Percentiles rank a stretch among this genome's conserved stretches.
Conservation (phyloP, 2,329 filamentous ascomycete species). For the Stagonosporopsis vannaccii region DNA sequence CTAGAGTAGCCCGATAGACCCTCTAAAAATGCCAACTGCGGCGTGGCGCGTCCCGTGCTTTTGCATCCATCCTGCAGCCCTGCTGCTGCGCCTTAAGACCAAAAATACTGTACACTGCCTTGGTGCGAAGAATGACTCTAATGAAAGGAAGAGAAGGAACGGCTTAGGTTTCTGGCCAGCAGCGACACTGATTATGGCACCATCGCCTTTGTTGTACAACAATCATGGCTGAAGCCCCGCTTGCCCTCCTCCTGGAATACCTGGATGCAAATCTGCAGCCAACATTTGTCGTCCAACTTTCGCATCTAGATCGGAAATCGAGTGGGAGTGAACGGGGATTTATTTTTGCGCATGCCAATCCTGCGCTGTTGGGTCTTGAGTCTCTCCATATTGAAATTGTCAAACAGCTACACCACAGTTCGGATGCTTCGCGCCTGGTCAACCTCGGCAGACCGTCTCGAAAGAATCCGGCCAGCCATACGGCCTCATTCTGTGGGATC, state of each 20-base stretch:
- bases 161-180: not conserved
- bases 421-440: not conserved
- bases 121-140: not conserved
- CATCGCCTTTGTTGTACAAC: not conserved
- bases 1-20: no score
- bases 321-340: not conserved
- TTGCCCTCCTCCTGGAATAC: conserved; percentile 12
- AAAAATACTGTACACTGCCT: not conserved
- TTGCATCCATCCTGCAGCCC: not conserved
- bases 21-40: not conserved
- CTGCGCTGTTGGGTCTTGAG: conserved; percentile 1
- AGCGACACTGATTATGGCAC: not conserved
- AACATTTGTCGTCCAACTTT: conserved; percentile 4
- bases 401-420: not conserved
- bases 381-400: not conserved
- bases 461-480: not conserved
- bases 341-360: conserved; percentile 6
- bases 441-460: not conserved
- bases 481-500: not conserved
- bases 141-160: not conserved
- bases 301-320: not conserved
- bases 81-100: not conserved
- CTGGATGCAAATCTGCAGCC: conserved; percentile 10
- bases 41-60: not conserved
- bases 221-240: conserved; percentile 7